Conservation (phyloP, 352 stramenopile species). For the Paralagenidium karlingii region DNA sequence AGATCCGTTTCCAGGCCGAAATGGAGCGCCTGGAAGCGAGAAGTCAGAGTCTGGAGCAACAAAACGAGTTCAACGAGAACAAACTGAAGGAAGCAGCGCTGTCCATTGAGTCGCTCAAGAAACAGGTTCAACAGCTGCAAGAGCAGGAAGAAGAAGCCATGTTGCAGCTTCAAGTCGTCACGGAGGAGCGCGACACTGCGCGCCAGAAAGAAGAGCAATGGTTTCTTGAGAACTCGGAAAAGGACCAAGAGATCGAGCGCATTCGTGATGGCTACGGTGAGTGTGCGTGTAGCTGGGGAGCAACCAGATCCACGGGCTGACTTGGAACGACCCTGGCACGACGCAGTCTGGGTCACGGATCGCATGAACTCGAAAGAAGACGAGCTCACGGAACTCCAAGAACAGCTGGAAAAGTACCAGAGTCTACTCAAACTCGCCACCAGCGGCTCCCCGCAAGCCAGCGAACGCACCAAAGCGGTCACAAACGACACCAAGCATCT, state of each 20-base stretch:
- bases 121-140: slow-evolving; percentile 40
- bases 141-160: slow-evolving; percentile 71
- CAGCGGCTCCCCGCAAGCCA: not conserved
- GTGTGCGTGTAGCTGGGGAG: slow-evolving; percentile 3
- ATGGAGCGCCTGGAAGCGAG: slow-evolving; percentile 62
- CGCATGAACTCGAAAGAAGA: slow-evolving; percentile 85
- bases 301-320: slow-evolving; percentile 2
- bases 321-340: too few relatives aligned
- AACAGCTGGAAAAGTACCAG: slow-evolving; percentile 78
- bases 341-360: slow-evolving; percentile 79
- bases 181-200: slow-evolving; percentile 68
- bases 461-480: not conserved
- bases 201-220: slow-evolving; percentile 75
- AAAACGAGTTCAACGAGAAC: slow-evolving; percentile 18
- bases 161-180: slow-evolving; percentile 71
- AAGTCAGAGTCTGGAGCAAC: slow-evolving; percentile 12
- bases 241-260: slow-evolving; percentile 79
- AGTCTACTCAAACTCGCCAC: slow-evolving; percentile 23
- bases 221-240: slow-evolving; percentile 74
- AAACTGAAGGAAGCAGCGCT: slow-evolving; percentile 20
- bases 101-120: slow-evolving; percentile 14
- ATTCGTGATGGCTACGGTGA: slow-evolving; percentile 78
- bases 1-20: slow-evolving; percentile 49
- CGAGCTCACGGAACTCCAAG: slow-evolving; percentile 69
- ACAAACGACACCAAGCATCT: not conserved